phyloP scores from a whole-genome alignment of 2,329 filamentous ascomycete genomes.

The Pezicula neosporulosa region DNA sequence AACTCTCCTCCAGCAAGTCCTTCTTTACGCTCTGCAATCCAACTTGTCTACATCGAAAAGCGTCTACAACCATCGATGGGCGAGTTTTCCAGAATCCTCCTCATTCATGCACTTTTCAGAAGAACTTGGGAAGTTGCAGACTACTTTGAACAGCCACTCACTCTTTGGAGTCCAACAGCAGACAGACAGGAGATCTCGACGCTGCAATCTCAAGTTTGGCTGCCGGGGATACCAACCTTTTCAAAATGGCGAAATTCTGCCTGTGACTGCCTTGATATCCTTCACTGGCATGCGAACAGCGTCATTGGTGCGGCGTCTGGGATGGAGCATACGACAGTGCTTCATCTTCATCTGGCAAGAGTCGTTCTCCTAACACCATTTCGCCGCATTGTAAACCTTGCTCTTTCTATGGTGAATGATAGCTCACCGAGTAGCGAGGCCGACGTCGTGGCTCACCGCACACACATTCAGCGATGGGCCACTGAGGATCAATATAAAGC shows the following conservation, averaged over 20 bases:
- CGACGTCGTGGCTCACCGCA: slow-evolving; percentile 21
- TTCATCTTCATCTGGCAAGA: slow-evolving; percentile 39
- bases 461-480: slow-evolving; percentile 43
- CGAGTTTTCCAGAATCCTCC: slow-evolving; percentile 44
- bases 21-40: slow-evolving; percentile 38
- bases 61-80: slow-evolving; percentile 37
- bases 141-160: slow-evolving; percentile 40
- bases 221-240: slow-evolving; percentile 42
- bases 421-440: not conserved
- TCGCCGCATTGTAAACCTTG: slow-evolving; percentile 16
- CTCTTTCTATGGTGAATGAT: slow-evolving; percentile 6
- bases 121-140: slow-evolving; percentile 44
- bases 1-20: slow-evolving; percentile 19
- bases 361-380: slow-evolving; percentile 36
- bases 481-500: slow-evolving; percentile 51
- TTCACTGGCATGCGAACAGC: slow-evolving; percentile 40
- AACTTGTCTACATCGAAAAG: slow-evolving; percentile 47
- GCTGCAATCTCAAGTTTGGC: slow-evolving; percentile 36
- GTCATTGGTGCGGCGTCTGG: slow-evolving; percentile 34
- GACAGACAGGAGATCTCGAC: slow-evolving; percentile 30
- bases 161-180: slow-evolving; percentile 40
- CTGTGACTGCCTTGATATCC: slow-evolving; percentile 38
- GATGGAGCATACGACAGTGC: slow-evolving; percentile 38
- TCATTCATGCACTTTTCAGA: slow-evolving; percentile 47
- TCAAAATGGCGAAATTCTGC: slow-evolving; percentile 42